Evolutionary conservation across 768 basidiomycete genomes (phyloP).

Genomic region (Amanita rimosa): DNA sequence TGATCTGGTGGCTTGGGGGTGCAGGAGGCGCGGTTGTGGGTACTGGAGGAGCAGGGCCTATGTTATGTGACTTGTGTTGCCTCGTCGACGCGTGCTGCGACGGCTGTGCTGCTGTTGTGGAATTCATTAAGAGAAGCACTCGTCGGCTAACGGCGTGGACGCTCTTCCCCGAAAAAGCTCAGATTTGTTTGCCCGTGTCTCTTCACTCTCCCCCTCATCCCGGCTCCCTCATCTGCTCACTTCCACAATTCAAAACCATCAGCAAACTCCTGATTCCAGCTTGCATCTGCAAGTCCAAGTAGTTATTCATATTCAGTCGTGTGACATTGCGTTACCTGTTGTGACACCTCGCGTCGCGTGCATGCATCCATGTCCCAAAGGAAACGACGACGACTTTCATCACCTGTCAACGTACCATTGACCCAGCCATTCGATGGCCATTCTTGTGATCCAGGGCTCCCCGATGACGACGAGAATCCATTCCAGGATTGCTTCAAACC

Average conservation of each 20-base stretch:
- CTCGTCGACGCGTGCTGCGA: conserved; percentile 29
- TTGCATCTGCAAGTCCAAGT: neutral
- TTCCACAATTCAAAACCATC: neutral
- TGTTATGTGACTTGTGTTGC: conserved; percentile 40
- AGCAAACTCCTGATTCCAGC: neutral
- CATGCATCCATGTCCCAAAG: conserved; percentile 22
- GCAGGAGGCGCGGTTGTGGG: conserved; percentile 47
- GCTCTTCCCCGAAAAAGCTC: conserved; percentile 3
- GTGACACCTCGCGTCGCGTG: conserved; percentile 8
- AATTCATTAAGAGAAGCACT: conserved; percentile 3
- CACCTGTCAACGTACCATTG: conserved; percentile 52
- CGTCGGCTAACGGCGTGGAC: neutral
- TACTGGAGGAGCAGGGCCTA: conserved; percentile 49
- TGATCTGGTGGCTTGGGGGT: conserved; percentile 34
- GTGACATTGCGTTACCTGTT: neutral
- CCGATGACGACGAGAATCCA: conserved; percentile 32
- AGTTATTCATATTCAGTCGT: neutral
- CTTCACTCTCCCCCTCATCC: neutral
- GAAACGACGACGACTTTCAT: conserved; percentile 55
- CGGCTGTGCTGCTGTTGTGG: conserved; percentile 30
- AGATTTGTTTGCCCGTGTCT: conserved; percentile 3
- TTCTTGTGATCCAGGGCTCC: too few relatives aligned
- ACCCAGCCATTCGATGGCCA: too few relatives aligned
- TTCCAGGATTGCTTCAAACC: conserved; percentile 43
- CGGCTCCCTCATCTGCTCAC: neutral